Evolutionary conservation across 2,329 filamentous ascomycete species (phyloP).

Genomic region (Penicillium carneum): DNA sequence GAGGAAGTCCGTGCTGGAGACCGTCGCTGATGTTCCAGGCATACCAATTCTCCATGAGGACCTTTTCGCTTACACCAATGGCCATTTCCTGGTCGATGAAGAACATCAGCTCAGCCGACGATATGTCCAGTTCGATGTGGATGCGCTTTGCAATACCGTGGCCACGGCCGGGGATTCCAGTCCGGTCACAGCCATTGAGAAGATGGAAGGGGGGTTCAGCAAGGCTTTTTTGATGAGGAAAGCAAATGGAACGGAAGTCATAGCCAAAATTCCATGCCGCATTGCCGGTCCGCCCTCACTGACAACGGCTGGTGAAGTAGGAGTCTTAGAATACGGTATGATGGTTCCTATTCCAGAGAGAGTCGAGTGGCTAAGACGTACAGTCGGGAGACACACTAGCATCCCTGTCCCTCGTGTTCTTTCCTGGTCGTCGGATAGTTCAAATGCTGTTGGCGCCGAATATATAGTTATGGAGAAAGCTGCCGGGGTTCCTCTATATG

Average conservation of each 20-base stretch:
- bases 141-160: background rate
- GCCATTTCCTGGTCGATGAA: background rate
- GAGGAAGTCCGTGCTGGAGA: too few species aligned
- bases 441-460: slow-evolving; percentile 48
- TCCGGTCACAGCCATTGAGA: background rate
- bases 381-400: slow-evolving; percentile 32
- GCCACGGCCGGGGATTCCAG: background rate
- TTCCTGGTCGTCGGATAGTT: slow-evolving; percentile 32
- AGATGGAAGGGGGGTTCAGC: background rate
- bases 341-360: slow-evolving; percentile 8
- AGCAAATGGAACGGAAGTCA: background rate
- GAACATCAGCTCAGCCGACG: background rate
- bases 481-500: background rate
- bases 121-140: background rate
- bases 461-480: slow-evolving; percentile 49
- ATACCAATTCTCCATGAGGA: too few species aligned
- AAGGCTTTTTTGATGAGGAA: background rate
- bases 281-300: background rate
- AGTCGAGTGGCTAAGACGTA: slow-evolving; percentile 5
- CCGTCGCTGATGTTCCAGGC: too few species aligned
- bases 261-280: background rate
- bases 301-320: background rate
- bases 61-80: background rate
- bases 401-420: slow-evolving; percentile 40
- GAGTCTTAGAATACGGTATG: background rate